Base-by-base conservation (phyloP, 495 filamentous ascomycete species). In the Saxophila tyrrhenica region DNA sequence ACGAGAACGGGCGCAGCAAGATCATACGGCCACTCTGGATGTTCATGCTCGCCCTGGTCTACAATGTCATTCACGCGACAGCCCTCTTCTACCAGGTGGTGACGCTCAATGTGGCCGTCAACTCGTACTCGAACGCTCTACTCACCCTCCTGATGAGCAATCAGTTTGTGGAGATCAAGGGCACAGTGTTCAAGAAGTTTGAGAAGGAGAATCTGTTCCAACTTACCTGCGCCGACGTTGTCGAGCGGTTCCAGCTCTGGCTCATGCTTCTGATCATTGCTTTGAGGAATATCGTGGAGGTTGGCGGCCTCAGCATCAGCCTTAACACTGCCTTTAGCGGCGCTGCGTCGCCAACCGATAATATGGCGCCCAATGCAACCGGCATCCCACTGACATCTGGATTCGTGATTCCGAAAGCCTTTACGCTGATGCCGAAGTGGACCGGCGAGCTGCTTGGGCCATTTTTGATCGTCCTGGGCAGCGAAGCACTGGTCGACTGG, bases 161-260 rank as follows among this genome's bases (percentile, higher is more conserved):
- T 62, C 91, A 96, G 65, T 98, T 98, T 58, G 92, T 96, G 23
- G 92, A 98, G 73, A 95, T 98, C 74, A 98, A 97, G 62, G 84
- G 84, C 20, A 89, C 88, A 9, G 92, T 98, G 10, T 98, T 98
- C 76, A 94, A 95, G 72, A 90, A 89, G 49, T 91, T 95, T 59
- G 89, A 96, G 64, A 95, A 96, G 65, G 92, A 97, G 61, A 97
- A 95, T 61, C 73, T 94, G 0, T 99, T 99, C 66, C 92, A 99
- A 66, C 73, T 99, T 1, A 90, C 91, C 2, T 97, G 94, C 60
- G 89, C 91, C 11, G 92, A 99, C 60, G 80, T 99, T 46, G 94
- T 99, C 16, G 92, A 99, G 67, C 82, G 92, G 9, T 99, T 99
- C 63, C 92, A 99, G 64, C 78, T 97, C 3, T 96, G 92, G 87